A percentile compares a stretch with the other conserved stretches of the same genome.
These are phyloP conservation scores for Russula sp. DNA, from an alignment of 768 basidiomycete genomes.

Conservation along the genomic window DNA sequence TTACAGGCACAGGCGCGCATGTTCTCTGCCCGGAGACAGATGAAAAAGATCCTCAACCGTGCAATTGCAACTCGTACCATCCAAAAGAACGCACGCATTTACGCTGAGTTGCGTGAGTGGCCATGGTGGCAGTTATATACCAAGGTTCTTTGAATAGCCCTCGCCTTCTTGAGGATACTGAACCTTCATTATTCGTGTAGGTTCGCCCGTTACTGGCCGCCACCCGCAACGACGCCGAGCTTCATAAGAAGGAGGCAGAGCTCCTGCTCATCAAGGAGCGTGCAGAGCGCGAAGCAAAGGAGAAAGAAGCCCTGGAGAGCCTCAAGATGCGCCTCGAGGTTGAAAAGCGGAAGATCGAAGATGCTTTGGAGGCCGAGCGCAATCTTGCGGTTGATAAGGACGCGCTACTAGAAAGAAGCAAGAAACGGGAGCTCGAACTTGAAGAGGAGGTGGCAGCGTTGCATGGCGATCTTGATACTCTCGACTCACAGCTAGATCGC, in stretches of 20 bases:
- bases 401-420: constrained; percentile 69
- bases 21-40: constrained; percentile 82
- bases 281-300: constrained; percentile 79
- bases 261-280: constrained; percentile 71
- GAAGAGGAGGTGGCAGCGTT: constrained; percentile 78
- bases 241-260: constrained; percentile 82
- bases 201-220: constrained; percentile 90
- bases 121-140: constrained; percentile 99
- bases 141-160: constrained; percentile 42
- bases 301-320: constrained; percentile 68
- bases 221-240: constrained; percentile 86
- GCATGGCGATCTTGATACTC: constrained; percentile 73
- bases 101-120: constrained; percentile 88
- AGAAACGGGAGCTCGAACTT: constrained; percentile 75
- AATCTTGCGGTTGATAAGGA: constrained; percentile 79
- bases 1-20: constrained; percentile 82
- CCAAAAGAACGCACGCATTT: constrained; percentile 88
- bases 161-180: background rate
- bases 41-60: constrained; percentile 91
- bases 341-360: constrained; percentile 77
- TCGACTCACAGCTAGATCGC: constrained; percentile 81
- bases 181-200: constrained; percentile 30
- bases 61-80: constrained; percentile 87
- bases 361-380: constrained; percentile 77
- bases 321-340: constrained; percentile 77